These are phyloP conservation scores for Boletus edulis DNA, from an alignment of 768 basidiomycete genomes.

Conservation along the genomic window DNA sequence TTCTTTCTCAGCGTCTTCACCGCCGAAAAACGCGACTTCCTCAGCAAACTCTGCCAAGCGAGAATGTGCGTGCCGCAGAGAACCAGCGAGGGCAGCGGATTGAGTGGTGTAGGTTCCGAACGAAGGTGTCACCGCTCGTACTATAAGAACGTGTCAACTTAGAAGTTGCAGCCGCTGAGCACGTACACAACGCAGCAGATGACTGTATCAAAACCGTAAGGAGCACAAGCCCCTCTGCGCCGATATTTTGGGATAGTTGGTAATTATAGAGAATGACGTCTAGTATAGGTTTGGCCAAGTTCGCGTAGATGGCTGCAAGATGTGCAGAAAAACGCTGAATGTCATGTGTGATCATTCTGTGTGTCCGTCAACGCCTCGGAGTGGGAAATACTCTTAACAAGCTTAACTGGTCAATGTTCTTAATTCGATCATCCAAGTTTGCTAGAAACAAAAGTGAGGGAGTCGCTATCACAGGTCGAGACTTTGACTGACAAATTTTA, in stretches of 20 bases:
- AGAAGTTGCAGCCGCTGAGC: neutral
- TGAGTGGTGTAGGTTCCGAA: conserved; percentile 90
- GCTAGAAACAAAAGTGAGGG: conserved; percentile 42
- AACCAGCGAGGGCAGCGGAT: conserved; percentile 85
- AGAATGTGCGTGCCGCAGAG: conserved; percentile 89
- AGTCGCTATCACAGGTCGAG: neutral
- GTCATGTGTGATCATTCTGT: conserved; percentile 92
- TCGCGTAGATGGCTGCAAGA: conserved; percentile 91
- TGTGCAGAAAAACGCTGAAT: conserved; percentile 90
- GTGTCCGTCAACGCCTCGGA: conserved; percentile 9
- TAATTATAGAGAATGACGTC: conserved; percentile 96
- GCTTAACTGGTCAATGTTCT: conserved; percentile 88
- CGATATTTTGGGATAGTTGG: conserved; percentile 90
- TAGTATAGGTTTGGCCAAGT: conserved; percentile 89
- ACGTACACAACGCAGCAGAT: conserved; percentile 78
- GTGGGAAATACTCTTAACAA: neutral
- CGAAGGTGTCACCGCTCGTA: conserved; percentile 84
- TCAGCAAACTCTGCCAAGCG: conserved; percentile 86
- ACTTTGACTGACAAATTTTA: conserved; percentile 67
- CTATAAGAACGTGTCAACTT: conserved; percentile 38
- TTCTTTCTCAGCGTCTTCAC: conserved; percentile 88
- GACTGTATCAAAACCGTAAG: conserved; percentile 83
- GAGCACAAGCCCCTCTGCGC: conserved; percentile 85
- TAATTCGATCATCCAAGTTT: conserved; percentile 93
- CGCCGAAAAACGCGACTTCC: conserved; percentile 85